Base-by-base conservation (phyloP, 192 early-diverging fungal species). In the Backusella parvicylindrica region DNA sequence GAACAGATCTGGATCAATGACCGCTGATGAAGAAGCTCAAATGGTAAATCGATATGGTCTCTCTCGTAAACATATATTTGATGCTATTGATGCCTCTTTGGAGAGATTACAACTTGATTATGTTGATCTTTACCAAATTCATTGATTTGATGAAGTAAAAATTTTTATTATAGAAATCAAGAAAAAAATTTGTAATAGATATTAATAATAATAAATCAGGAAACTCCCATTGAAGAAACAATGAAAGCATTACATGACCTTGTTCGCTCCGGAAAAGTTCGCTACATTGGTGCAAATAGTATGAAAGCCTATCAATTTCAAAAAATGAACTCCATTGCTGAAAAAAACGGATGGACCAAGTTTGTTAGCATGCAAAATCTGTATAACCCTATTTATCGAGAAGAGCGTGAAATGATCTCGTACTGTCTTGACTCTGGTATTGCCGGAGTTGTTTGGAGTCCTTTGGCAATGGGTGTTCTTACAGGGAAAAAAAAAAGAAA, bases 1-100 rank as follows among this genome's bases (percentile, higher is more conserved):
- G 15, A 81, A 83, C 11, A 81, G 81, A 63, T 23, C 79, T 74
- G 26, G 26, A 3, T 0, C 76, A 73, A 28, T 78, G 12, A 41
- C 41, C 9, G 12, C 50, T n/a, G 32, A 53, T 13, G 30, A 67
- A n/a, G 38, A 72, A 36, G 28, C 38, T 13, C 36, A 60, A 16
- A 36, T 74, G 21, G 76, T 78, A 3, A 96, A 96, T 83, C 90
- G 90, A 43, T 84, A 83, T 41, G 94, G 94, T 7, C 80, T 96
- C 23, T 93, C 92, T 1, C 86, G 93, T 49, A 96, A 96, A 72
- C 92, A 96, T 78, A 90, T 95, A 26, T 83, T 95, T 70, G 93
- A 95, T 66, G 92, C 92, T 15, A 82, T 91, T 16, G 86, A 91
- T 26, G 92, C 91, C 1, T 90, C 86, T 15, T 82, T 93, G 33